phyloP scores from a whole-genome alignment of 2,329 filamentous ascomycete species.

The Ophiosphaerella korrae region DNA sequence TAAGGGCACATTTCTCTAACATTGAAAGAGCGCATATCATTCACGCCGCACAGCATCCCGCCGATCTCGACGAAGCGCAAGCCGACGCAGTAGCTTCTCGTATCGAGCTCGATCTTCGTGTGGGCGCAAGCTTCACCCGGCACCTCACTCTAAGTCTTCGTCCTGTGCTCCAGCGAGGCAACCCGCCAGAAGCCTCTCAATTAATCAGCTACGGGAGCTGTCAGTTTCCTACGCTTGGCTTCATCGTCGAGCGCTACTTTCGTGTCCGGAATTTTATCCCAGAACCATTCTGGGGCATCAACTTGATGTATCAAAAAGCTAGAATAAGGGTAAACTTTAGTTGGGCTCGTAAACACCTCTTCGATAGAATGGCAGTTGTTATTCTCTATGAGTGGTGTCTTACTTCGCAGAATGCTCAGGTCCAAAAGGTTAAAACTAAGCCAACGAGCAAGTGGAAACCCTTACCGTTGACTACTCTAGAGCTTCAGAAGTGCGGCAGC shows the following conservation, averaged over 20 bases:
- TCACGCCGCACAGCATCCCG: conserved; percentile 76
- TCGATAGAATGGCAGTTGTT: conserved; percentile 80
- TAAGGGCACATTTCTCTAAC: conserved; percentile 88
- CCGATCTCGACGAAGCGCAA: conserved; percentile 81
- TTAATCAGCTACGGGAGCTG: conserved; percentile 92
- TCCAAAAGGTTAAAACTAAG: conserved; percentile 86
- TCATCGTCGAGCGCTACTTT: conserved; percentile 95
- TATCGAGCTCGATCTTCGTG: conserved; percentile 88
- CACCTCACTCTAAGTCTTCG: conserved; percentile 83
- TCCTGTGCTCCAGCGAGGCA: conserved; percentile 68
- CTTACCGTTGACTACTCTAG: conserved; percentile 90
- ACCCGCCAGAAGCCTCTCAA: conserved; percentile 56
- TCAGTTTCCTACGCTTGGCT: conserved; percentile 94
- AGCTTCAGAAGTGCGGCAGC: conserved; percentile 94
- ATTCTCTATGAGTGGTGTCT: conserved; percentile 88
- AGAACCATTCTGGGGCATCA: conserved; percentile 92
- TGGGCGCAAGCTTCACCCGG: conserved; percentile 90
- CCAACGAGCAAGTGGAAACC: conserved; percentile 94
- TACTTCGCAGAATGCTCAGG: conserved; percentile 73
- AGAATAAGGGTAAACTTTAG: conserved; percentile 79
- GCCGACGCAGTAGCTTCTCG: conserved; percentile 85
- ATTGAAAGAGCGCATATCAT: conserved; percentile 93
- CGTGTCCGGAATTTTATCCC: conserved; percentile 92
- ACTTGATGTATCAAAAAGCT: conserved; percentile 77
- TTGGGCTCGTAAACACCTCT: conserved; percentile 82